Evolutionary conservation across 352 stramenopile species (phyloP), one percentile per base, ranked within the genome.

Genomic region (Phytophthora lateralis): DNA sequence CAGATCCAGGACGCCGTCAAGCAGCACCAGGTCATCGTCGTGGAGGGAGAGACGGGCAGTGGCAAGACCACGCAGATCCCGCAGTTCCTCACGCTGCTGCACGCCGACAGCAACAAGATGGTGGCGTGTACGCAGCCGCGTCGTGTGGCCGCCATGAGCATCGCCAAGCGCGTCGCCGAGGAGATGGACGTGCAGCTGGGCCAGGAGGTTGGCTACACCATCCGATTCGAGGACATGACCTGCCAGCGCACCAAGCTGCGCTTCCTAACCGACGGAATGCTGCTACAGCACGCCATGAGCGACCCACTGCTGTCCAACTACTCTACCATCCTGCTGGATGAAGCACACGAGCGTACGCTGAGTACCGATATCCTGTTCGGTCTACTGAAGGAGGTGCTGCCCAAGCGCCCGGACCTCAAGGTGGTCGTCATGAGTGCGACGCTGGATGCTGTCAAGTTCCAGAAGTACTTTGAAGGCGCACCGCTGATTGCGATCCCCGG

Each of bases 351-450:
- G 75, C 83, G 97, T 12, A 99, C 97, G 14, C 75, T 99, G 27
- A 93, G 88, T 18, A 99, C 97, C 4, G 97, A 99, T 67, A 96
- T 99, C 30, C 75, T 99, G 11, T 99, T 99, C 76, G 97, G 97
- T 32, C 69, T 99, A 12, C 75, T 99, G 14, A 98, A 99, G 81
- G 96, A 99, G 54, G 75, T 99, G 34, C 80, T 99, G 51, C 85
- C 81, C 8, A 93, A 97, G 60, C 85, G 97, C 2, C 83, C 74
- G 15, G 96, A 99, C 69, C 85, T 99, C 30, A 99, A 99, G 73
- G 82, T 99, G 24, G 93, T 99, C 2, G 96, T 99, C 46, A 99
- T 99, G 95, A 98, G 82, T 80, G 98, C 98, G 6, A 99, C 98
- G 24, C 73, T 99, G 18, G 97, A 99, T 71, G 97, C 98, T 17